Evolutionary conservation across 2,329 filamentous ascomycete genomes (phyloP).

Genomic region (Arthroderma sp.): DNA sequence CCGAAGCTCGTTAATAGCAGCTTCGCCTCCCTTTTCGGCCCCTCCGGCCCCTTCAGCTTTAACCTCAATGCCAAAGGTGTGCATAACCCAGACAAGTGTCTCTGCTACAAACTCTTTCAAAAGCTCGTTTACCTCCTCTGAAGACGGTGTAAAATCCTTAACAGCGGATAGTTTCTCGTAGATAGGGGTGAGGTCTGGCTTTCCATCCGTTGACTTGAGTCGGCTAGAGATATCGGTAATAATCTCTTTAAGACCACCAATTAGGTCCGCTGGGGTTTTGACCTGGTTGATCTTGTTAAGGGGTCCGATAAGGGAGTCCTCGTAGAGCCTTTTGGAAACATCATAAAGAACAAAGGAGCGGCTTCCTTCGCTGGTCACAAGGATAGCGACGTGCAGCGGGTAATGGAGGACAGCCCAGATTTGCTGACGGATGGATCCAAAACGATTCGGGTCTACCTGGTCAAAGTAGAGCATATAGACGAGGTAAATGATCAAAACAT

Average conservation of each 20-base stretch:
- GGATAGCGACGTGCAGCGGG: conserved; percentile 51
- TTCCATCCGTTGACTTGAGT: conserved; percentile 4
- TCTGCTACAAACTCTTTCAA: conserved; percentile 6
- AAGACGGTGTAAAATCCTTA: neutral
- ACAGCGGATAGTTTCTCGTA: conserved; percentile 6
- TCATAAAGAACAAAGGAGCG: conserved; percentile 36
- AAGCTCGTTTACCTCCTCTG: neutral
- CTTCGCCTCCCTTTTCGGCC: neutral
- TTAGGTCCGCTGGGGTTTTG: neutral
- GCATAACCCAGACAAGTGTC: conserved; percentile 9
- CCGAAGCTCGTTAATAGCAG: neutral
- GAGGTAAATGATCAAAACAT: conserved; percentile 31
- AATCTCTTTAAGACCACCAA: conserved; percentile 6
- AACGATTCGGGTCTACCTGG: conserved; percentile 38
- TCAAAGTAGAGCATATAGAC: conserved; percentile 53
- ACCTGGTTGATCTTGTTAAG: neutral
- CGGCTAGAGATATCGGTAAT: neutral
- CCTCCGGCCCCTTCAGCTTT: neutral
- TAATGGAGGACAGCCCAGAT: conserved; percentile 43
- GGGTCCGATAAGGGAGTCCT: conserved; percentile 1
- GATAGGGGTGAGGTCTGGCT: conserved; percentile 10
- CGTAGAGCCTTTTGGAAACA: conserved; percentile 20
- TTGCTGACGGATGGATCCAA: conserved; percentile 45
- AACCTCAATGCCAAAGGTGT: conserved; percentile 11
- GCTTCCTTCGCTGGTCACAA: conserved; percentile 52